Percentiles rank a stretch among this genome's conserved stretches.
Evolutionary conservation across 1,284 basidiomycete species (phyloP).

Genomic region (Cystobasidiaceae sp.): DNA sequence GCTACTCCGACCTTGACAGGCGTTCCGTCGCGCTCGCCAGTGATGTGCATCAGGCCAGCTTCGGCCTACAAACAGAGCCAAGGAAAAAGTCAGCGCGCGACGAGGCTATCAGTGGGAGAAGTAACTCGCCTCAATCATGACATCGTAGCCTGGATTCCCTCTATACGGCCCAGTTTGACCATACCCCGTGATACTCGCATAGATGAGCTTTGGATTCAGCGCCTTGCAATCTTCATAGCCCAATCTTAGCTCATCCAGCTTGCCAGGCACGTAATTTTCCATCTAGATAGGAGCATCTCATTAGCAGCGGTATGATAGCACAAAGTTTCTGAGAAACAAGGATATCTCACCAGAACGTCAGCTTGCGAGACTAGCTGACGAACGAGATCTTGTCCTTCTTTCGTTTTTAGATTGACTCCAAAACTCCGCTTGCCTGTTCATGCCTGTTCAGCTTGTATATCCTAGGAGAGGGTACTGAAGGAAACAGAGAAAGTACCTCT

Average conservation of each 20-base stretch:
- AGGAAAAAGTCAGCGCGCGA: neutral
- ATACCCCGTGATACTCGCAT: conserved; percentile 85
- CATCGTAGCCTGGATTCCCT: conserved; percentile 80
- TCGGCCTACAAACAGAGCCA: conserved; percentile 66
- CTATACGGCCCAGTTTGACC: conserved; percentile 88
- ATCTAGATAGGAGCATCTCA: conserved; percentile 30
- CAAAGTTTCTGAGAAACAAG: neutral
- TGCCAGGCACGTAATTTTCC: conserved; percentile 52
- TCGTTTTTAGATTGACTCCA: conserved; percentile 77
- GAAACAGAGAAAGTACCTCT: conserved; percentile 46
- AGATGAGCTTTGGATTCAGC: conserved; percentile 77
- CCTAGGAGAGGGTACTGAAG: conserved; percentile 57
- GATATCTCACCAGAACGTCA: conserved; percentile 65
- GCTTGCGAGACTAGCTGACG: conserved; percentile 66
- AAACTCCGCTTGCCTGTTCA: conserved; percentile 48
- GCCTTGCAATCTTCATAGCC: conserved; percentile 76
- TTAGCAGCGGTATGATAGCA: too few species aligned
- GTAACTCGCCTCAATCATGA: conserved; percentile 44
- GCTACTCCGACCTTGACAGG: conserved; percentile 63
- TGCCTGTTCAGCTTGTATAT: conserved; percentile 50
- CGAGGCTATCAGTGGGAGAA: neutral
- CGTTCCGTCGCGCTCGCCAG: conserved; percentile 78
- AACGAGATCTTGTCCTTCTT: conserved; percentile 71
- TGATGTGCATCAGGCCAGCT: conserved; percentile 92
- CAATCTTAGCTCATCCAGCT: conserved; percentile 75